Evolutionary conservation across 805 yeast genomes (phyloP).

Genomic region (Suhomyces vadensis): DNA sequence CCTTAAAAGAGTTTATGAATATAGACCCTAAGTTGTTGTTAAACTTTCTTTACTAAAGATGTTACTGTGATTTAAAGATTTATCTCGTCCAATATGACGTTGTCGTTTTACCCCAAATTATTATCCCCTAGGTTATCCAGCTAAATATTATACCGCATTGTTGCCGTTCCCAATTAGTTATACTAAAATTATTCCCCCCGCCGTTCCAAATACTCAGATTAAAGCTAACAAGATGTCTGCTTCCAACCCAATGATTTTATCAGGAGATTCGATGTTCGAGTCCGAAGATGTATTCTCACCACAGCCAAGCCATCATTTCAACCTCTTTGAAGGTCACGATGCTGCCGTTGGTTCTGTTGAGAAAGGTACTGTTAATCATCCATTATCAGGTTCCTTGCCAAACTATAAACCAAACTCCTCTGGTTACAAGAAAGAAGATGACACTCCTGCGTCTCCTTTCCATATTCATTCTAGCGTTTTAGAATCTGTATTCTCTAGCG

Average conservation of each 20-base stretch:
- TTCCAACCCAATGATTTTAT: conserved; percentile 23
- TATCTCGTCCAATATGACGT: conserved; percentile 35
- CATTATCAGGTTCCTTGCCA: conserved; percentile 9
- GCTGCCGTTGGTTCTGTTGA: conserved; percentile 4
- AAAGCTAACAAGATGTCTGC: conserved; percentile 23
- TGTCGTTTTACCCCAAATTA: conserved; percentile 16
- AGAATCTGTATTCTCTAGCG: conserved; percentile 50
- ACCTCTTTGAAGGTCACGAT: conserved; percentile 9
- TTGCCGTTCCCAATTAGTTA: background rate
- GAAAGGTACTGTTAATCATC: conserved; percentile 3
- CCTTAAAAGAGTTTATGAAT: conserved; percentile 10
- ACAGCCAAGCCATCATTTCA: conserved; percentile 11
- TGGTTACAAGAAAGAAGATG: conserved; percentile 7
- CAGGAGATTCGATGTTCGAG: conserved; percentile 28
- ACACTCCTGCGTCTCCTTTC: conserved; percentile 42
- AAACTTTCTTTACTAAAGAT: conserved; percentile 23
- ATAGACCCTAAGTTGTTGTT: conserved; percentile 26
- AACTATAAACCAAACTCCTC: background rate
- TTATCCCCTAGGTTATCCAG: conserved; percentile 8
- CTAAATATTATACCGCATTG: background rate
- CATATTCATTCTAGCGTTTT: conserved; percentile 54
- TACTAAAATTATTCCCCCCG: background rate
- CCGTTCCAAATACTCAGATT: background rate
- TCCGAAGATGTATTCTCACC: conserved; percentile 25
- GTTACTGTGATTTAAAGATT: conserved; percentile 31